Evolutionary conservation across 371 early-diverging fungal genomes (phyloP), one percentile per base, ranked within the genome.

Genomic region (Mortierella sp.): DNA sequence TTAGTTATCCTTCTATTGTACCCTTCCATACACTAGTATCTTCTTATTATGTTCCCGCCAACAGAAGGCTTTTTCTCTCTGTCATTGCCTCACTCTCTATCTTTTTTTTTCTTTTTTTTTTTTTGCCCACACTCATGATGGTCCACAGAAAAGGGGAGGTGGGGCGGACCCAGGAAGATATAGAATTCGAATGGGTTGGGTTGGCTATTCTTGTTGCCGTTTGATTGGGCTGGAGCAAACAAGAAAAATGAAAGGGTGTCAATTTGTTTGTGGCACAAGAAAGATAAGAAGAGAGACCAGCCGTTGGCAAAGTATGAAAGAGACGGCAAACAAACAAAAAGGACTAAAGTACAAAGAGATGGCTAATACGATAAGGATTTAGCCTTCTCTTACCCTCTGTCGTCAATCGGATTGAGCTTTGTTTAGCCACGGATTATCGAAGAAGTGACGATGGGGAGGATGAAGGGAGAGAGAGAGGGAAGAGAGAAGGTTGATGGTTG

Each of bases 331-430:
- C 55, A 45, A n/a, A 19, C 22, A 45, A 45, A 45, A 45, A 34
- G 6, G 29, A 58, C 31, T 4, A 29, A 11, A 53, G 13, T 29
- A 34, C 31, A 58, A 14, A 31, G 16, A 34, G 61, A 58, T 58
- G 58, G 34, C 16, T 58, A 19, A n/a, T 22, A 22, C 22, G 61
- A 58, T 58, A 58, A 58, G 61, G 22, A 58, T n/a, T 55, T 31
- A 13, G 29, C 22, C 22, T 47, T 47, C 22, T 3, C 31, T 19
- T 2, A 34, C 22, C 34, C 61, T 58, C 16, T 58, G 61, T 34
- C 61, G 22, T 58, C 34, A 22, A 58, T 58, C 61, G 9, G 22
- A 58, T 58, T 34, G 61, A 58, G 58, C 34, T 58, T 58, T n/a
- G n/a, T n/a, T n/a, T n/a, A n/a, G n/a, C n/a, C n/a, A n/a, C n/a